Evolutionary conservation across 208 protist species (phyloP), one percentile per base, ranked within the genome.

Genomic region (Leishmania tarentolae): DNA sequence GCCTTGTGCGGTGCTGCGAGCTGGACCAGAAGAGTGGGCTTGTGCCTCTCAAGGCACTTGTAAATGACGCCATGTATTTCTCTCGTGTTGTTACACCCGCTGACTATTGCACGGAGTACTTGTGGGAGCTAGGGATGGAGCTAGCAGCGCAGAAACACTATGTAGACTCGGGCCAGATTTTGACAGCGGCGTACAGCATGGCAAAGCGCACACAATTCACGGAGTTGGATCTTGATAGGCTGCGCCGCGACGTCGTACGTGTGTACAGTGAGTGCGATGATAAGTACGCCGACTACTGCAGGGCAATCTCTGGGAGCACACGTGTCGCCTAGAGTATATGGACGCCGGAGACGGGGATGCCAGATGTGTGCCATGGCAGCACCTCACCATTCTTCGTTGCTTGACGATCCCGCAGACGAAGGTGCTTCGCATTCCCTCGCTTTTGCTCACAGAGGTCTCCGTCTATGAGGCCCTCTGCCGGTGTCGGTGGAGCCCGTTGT

Each of bases 111-210:
- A 90, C 89, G 40, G 88, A 92, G 82, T 95, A 92, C 81, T 76
- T 95, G 44, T 95, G 92, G 90, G 90, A 92, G 80, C 85, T 95
- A 47, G 92, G 92, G 7, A 93, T 90, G 88, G 92, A 95, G 86
- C 83, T 95, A n/a, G 84, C 85, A 24, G 83, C 82, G 17, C 83
- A 88, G 71, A 72, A 50, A 6, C 74, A 88, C 80, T 89, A 89
- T 74, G 88, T 83, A 50, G 83, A 81, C 80, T 87, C 89, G 5
- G 81, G 86, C 2, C 82, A 81, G 42, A 80, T 93, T 28, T 78
- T 95, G 21, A 90, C 86, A 6, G 69, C 68, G 0, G 92, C 88
- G 7, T 79, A 91, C 21, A 46, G 74, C 1, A 88, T 95, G 84
- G 73, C 78, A 40, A 89, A 86, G 76, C 85, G 86, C 50, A 86